Conservation (phyloP, 2,329 filamentous ascomycete species). For the Rasamsonia emersonii region DNA sequence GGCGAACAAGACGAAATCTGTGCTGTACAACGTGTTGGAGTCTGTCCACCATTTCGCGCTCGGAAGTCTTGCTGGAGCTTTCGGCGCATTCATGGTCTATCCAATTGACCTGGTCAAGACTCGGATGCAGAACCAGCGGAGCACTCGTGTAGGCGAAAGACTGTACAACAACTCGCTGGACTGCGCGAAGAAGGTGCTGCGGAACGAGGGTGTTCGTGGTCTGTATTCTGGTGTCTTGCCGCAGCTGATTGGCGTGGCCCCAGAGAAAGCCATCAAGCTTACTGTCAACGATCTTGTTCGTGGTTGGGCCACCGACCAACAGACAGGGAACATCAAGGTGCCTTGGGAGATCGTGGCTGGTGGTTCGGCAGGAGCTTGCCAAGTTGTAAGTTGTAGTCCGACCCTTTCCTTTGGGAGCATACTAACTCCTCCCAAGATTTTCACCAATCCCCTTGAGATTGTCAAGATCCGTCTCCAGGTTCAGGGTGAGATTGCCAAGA, state of each 20-base stretch:
- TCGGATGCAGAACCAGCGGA: conserved; percentile 93
- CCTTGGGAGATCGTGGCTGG: conserved; percentile 74
- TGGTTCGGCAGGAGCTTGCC: conserved; percentile 82
- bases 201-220: conserved; percentile 82
- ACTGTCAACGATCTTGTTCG: conserved; percentile 95
- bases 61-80: conserved; percentile 84
- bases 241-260: conserved; percentile 94
- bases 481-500: conserved; percentile 91
- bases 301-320: conserved; percentile 61
- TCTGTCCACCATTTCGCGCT: conserved; percentile 85
- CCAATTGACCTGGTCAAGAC: conserved; percentile 99
- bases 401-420: conserved; percentile 3
- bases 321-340: conserved; percentile 63
- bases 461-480: conserved; percentile 98
- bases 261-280: conserved; percentile 98
- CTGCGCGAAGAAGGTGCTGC: conserved; percentile 85
- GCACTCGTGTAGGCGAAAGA: conserved; percentile 69
- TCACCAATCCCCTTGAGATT: conserved; percentile 96
- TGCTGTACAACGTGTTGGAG: conserved; percentile 60
- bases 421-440: conserved; percentile 51
- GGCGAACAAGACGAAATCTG: conserved; percentile 46
- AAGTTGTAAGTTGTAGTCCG: conserved; percentile 64
- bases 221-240: conserved; percentile 92
- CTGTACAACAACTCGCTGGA: conserved; percentile 97
- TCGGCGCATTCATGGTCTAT: conserved; percentile 99